These are phyloP conservation scores for Rhododendron henanense DNA, from an alignment of 148 eudicot species.

Conservation along the genomic window DNA sequence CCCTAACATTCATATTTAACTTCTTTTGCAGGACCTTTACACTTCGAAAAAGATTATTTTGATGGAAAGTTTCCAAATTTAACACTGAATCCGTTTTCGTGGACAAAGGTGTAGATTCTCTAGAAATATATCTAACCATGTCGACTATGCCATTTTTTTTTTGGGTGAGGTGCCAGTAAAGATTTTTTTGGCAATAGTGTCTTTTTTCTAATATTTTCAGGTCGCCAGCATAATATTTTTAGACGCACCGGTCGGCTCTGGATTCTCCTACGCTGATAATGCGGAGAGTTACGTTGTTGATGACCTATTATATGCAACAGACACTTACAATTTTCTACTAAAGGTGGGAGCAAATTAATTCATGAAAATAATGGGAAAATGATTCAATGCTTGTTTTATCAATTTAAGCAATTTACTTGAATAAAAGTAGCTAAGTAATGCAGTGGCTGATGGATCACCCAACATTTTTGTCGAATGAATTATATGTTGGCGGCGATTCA, in stretches of 20 bases:
- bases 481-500: slow-evolving; percentile 11
- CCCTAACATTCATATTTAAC: background rate
- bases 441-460: slow-evolving; percentile 2
- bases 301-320: background rate
- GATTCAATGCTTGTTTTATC: background rate
- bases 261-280: slow-evolving; percentile 12
- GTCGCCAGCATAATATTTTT: slow-evolving; percentile 14
- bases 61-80: background rate
- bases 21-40: slow-evolving; percentile 7
- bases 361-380: background rate
- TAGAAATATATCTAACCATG: background rate
- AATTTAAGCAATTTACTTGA: background rate
- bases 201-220: background rate
- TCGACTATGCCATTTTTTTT: background rate
- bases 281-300: background rate
- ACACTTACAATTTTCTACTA: background rate
- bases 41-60: background rate
- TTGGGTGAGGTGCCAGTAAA: too few relatives aligned
- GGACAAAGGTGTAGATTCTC: slow-evolving; percentile 12
- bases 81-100: slow-evolving; percentile 12
- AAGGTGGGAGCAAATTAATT: background rate
- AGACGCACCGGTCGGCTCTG: slow-evolving; percentile 12
- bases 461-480: background rate
- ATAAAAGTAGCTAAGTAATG: background rate
- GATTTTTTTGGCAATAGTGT: too few relatives aligned